Percentiles rank a stretch among this genome's conserved stretches.
These are phyloP conservation scores for Saprolegnia parasitica DNA, from an alignment of 352 stramenopile genomes.

Conservation along the genomic window DNA sequence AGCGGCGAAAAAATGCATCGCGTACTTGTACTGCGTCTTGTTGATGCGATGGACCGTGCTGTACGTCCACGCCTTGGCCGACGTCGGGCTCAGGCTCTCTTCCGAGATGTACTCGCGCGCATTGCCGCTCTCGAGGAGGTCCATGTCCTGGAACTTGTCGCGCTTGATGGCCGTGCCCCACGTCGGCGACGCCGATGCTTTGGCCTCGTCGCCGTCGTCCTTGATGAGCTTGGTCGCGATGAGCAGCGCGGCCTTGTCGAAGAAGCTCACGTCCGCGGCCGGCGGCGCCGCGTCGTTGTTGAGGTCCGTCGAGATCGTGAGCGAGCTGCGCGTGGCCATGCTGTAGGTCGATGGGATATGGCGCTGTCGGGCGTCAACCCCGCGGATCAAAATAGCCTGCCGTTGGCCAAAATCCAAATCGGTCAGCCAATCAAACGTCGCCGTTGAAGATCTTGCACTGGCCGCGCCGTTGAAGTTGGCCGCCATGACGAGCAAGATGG, in stretches of 20 bases:
- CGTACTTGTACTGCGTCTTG: slow-evolving; percentile 69
- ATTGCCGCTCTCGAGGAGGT: slow-evolving; percentile 77
- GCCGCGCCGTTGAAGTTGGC: no score
- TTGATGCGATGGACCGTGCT: slow-evolving; percentile 70
- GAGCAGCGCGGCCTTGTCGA: slow-evolving; percentile 29
- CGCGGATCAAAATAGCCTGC: no score
- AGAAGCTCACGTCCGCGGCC: slow-evolving; percentile 20
- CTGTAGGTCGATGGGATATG: no score
- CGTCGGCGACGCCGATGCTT: not conserved
- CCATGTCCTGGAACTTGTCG: slow-evolving; percentile 78
- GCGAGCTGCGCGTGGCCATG: slow-evolving; percentile 16
- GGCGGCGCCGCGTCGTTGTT: slow-evolving; percentile 8
- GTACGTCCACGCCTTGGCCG: slow-evolving; percentile 76
- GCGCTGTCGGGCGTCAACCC: no score
- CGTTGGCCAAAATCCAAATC: no score
- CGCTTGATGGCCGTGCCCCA: slow-evolving; percentile 63
- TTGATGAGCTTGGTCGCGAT: slow-evolving; percentile 25
- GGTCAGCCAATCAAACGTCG: no score
- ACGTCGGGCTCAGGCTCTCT: slow-evolving; percentile 70
- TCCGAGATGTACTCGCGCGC: slow-evolving; percentile 79
- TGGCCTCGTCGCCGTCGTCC: slow-evolving; percentile 11
- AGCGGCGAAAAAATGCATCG: not conserved
- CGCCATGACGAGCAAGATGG: no score
- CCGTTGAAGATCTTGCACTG: no score
- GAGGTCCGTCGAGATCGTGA: slow-evolving; percentile 27